Evolutionary conservation across 345 rosid species (phyloP).

Genomic region (Salix koriyanagi): DNA sequence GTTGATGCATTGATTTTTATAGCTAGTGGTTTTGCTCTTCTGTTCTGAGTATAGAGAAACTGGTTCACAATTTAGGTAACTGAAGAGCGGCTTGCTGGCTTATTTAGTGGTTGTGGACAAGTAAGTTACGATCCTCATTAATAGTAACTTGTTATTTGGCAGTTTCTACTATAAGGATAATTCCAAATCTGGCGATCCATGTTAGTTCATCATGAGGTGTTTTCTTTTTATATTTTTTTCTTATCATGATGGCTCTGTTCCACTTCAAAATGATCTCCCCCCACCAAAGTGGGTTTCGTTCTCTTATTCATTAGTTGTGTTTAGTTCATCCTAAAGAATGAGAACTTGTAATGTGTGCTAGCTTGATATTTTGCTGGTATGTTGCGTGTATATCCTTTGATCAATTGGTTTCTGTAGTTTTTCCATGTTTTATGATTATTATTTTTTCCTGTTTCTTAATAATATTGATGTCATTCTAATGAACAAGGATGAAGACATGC

Average conservation of each 20-base stretch:
- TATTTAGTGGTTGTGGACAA: constrained; percentile 74
- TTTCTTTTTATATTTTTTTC: background rate
- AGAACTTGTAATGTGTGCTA: background rate
- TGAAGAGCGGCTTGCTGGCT: constrained; percentile 80
- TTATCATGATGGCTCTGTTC: background rate
- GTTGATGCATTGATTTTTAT: background rate
- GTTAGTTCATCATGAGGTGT: background rate
- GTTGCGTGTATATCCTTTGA: background rate
- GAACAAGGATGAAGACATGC: background rate
- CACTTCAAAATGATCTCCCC: background rate
- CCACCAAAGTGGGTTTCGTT: background rate
- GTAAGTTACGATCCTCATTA: constrained; percentile 40
- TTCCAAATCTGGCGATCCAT: background rate
- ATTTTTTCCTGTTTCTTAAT: background rate
- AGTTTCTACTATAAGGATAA: background rate
- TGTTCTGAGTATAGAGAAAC: constrained; percentile 1
- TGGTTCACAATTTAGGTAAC: constrained; percentile 49
- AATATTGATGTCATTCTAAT: background rate
- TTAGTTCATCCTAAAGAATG: background rate
- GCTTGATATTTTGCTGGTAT: background rate
- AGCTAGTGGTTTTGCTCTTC: constrained; percentile 3
- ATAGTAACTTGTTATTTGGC: background rate
- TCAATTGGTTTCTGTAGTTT: no score
- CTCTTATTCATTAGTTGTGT: background rate
- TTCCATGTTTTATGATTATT: no score